Percentiles rank a stretch among this genome's conserved stretches.
phyloP scores from a whole-genome alignment of 768 basidiomycete species.

The Clitopilus hobsonii region DNA sequence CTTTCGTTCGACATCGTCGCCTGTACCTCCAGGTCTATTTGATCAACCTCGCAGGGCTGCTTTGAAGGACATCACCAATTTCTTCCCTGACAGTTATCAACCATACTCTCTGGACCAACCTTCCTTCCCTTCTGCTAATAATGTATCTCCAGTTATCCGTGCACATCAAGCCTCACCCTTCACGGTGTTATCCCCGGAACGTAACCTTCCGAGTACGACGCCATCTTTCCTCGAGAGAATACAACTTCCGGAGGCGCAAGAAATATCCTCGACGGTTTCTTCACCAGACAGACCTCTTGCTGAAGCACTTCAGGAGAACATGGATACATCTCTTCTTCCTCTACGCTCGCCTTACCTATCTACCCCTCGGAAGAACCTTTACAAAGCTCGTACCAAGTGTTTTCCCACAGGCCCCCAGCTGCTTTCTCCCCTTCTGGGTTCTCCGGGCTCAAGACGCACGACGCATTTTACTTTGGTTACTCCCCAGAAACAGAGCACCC shows the following conservation, averaged over 20 bases:
- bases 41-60: neutral
- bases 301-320: neutral
- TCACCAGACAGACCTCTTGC: constrained; percentile 2
- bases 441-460: neutral
- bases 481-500: neutral
- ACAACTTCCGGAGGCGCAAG: neutral
- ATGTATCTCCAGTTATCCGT: constrained; percentile 10
- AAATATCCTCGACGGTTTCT: neutral
- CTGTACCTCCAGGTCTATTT: neutral
- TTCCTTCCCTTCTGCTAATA: neutral
- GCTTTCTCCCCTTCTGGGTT: neutral
- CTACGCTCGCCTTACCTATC: neutral
- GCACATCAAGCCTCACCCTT: too few relatives aligned
- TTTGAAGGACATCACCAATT: neutral
- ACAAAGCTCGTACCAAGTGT: neutral
- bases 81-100: constrained; percentile 4
- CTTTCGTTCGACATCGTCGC: neutral
- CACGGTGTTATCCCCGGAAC: too few relatives aligned
- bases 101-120: constrained; percentile 4
- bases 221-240: constrained; percentile 5
- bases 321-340: neutral
- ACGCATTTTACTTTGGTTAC: neutral
- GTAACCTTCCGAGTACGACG: neutral
- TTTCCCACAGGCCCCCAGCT: too few relatives aligned
- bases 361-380: neutral